Conservation (phyloP, 2,329 filamentous ascomycete species). For the Xylaria sp. region DNA sequence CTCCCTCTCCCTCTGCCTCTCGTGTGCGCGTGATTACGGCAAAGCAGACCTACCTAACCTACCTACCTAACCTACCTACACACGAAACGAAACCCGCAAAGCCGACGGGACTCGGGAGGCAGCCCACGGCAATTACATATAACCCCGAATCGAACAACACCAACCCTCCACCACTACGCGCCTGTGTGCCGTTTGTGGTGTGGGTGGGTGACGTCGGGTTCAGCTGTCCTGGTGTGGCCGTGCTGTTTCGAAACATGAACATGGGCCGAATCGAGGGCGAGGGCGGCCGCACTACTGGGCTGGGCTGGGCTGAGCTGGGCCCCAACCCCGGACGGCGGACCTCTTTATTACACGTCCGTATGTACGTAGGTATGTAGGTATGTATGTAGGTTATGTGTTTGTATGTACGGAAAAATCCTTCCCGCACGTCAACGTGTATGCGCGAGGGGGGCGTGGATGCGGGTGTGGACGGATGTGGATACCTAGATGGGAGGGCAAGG, state of each 20-base stretch:
- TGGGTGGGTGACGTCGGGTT: background rate
- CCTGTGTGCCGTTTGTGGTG: too few relatives aligned
- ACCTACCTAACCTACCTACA: too few relatives aligned
- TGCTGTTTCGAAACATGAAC: constrained; percentile 24
- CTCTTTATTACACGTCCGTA: background rate
- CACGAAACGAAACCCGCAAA: too few relatives aligned
- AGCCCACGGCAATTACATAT: constrained; percentile 18
- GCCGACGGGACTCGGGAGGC: constrained; percentile 19
- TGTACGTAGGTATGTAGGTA: background rate
- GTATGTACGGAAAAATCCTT: background rate
- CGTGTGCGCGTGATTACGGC: too few relatives aligned
- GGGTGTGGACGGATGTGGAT: too few relatives aligned
- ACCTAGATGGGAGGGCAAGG: too few relatives aligned
- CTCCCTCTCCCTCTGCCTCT: too few relatives aligned
- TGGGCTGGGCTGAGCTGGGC: too few relatives aligned
- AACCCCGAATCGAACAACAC: constrained; percentile 10
- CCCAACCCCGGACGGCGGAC: too few relatives aligned
- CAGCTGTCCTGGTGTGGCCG: constrained; percentile 18
- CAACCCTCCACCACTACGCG: too few relatives aligned
- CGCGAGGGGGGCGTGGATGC: background rate
- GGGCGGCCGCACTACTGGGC: constrained; percentile 13
- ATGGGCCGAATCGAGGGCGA: constrained; percentile 10
- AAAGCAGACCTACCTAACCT: too few relatives aligned
- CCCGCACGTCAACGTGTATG: background rate
- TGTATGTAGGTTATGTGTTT: background rate